Base-by-base conservation (phyloP, 2,329 filamentous ascomycete species). In the Talaromyces marneffei region DNA sequence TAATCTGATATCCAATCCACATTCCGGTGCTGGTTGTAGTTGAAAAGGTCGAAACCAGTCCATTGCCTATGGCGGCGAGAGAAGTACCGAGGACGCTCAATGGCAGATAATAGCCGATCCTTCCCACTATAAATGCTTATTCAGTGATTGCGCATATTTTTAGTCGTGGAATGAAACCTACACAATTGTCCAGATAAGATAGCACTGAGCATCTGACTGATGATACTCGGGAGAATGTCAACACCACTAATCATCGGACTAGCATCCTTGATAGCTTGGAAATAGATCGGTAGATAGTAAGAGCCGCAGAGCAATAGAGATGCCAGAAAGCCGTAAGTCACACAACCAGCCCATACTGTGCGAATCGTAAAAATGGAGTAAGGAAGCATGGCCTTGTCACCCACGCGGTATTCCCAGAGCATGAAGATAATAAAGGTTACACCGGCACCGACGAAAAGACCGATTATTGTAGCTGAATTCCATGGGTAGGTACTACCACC, bases 281-380 rank as follows among this genome's bases (percentile, higher is more conserved):
- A 82, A 65, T 80, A 82, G 35, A 82, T 77, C 8, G 79, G 78
- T 0, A 81, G 68, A 65, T 79, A 81, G 67, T 78, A 81, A 1
- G 78, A 63, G 4, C 73, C 72, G 7, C 68, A 65, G 2, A 72
- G 63, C 62, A 78, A 71, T 61, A 78, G 70, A 8, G 71, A 67
- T 61, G 70, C 77, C 10, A 72, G 53, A n/a, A 58, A 58, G 12
- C 40, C 40, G 14, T 46, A 46, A n/a, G 56, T 58, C 2, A 50
- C 33, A 33, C 69, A 74, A 33, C 71, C 68, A 18, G 68, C 66
- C 35, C 64, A 72, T 31, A 81, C 71, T 1, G 70, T 70, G n/a
- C 77, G 72, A 33, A 76, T 67, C 33, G 68, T 72, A 37, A 80
- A 57, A 9, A 82, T 70, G 0, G 75, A 70, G 4, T 66, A 61